Evolutionary conservation across 108 stramenopile genomes (phyloP).

Genomic region (Aurantiochytrium sp.): DNA sequence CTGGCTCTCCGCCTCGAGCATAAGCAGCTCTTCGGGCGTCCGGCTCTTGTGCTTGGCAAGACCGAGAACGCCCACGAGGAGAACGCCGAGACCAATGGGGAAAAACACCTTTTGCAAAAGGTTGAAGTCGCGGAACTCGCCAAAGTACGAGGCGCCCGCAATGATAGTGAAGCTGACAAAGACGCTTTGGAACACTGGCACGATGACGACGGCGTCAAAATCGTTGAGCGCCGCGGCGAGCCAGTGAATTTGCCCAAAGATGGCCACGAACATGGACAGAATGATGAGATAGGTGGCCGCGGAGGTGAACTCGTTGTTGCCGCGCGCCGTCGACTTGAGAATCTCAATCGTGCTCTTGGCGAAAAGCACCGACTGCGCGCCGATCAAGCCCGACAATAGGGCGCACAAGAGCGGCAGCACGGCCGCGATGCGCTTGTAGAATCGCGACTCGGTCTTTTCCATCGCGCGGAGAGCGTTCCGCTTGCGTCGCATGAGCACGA

Average conservation of each 20-base stretch:
- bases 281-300: slow-evolving; percentile 17
- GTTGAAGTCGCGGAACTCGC: slow-evolving; percentile 11
- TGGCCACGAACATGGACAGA: background rate
- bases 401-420: slow-evolving; percentile 20
- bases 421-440: background rate
- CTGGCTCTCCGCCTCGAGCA: background rate
- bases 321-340: slow-evolving; percentile 12
- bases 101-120: background rate
- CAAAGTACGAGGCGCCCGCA: slow-evolving; percentile 23
- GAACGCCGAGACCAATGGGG: background rate
- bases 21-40: background rate
- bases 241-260: slow-evolving; percentile 23
- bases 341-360: slow-evolving; percentile 28
- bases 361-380: slow-evolving; percentile 27
- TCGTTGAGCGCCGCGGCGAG: slow-evolving; percentile 11
- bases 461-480: background rate
- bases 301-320: slow-evolving; percentile 15
- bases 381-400: background rate
- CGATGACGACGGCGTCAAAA: slow-evolving; percentile 27
- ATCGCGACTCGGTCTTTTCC: background rate
- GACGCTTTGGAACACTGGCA: slow-evolving; percentile 27
- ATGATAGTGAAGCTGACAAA: slow-evolving; percentile 22
- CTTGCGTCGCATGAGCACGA: background rate
- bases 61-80: background rate
- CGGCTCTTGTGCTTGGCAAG: background rate